Percentiles rank a stretch among this genome's conserved stretches.
Conservation (phyloP, 2,329 filamentous ascomycete species). For the Penicillium italicum region DNA sequence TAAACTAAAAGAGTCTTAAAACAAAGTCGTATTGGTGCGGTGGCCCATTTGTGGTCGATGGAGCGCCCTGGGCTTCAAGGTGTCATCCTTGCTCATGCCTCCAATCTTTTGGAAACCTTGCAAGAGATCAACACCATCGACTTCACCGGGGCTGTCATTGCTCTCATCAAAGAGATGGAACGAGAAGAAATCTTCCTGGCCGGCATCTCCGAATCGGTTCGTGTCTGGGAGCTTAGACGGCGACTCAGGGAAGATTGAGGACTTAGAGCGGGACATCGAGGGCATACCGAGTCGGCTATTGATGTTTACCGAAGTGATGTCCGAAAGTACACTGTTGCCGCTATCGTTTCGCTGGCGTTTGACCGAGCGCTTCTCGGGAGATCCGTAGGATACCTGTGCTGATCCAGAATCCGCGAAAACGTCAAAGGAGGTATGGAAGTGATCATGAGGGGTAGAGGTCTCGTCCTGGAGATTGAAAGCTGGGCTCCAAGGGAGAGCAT, state of each 20-base stretch:
- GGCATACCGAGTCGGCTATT: conserved; percentile 36
- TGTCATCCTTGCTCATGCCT: conserved; percentile 35
- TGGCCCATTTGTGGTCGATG: conserved; percentile 31
- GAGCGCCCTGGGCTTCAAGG: conserved; percentile 28
- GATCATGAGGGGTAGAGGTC: conserved; percentile 35
- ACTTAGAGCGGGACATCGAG: conserved; percentile 34
- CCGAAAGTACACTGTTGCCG: conserved; percentile 49
- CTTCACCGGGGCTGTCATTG: conserved; percentile 43
- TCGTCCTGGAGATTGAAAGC: conserved; percentile 53
- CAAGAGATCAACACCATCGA: conserved; percentile 46
- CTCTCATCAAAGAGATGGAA: conserved; percentile 47
- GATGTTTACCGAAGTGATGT: conserved; percentile 39
- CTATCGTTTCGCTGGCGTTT: conserved; percentile 51
- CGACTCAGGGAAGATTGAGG: conserved; percentile 39
- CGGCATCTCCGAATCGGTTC: conserved; percentile 33
- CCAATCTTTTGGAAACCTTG: conserved; percentile 50
- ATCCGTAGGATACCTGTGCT: conserved; percentile 45
- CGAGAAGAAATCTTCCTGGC: conserved; percentile 47
- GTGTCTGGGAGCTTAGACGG: conserved; percentile 38
- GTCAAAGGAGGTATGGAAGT: conserved; percentile 52
- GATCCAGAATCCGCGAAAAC: conserved; percentile 50
- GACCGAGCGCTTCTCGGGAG: conserved; percentile 53
- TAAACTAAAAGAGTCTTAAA: conserved; percentile 17
- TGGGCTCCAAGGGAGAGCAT: conserved; percentile 46
- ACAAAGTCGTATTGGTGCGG: conserved; percentile 35